A percentile compares a stretch with the other conserved stretches of the same genome.
phyloP scores from a whole-genome alignment of 2,329 filamentous ascomycete genomes.

The Fusarium circinatum region DNA sequence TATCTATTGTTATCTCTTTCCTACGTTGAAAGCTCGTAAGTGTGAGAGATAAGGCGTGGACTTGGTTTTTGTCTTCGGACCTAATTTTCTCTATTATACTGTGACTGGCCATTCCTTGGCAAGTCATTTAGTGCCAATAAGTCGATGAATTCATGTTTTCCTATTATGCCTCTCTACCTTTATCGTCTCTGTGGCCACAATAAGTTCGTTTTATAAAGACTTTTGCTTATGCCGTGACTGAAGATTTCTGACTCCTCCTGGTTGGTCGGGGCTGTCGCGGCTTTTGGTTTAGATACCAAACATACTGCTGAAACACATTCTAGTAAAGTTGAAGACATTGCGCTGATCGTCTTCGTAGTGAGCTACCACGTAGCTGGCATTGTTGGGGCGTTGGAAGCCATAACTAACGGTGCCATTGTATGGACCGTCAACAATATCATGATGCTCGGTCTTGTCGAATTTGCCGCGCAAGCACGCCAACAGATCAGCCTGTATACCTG shows the following conservation, averaged over 20 bases:
- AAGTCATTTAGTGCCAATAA: no score
- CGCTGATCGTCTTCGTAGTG: neutral
- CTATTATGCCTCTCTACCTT: no score
- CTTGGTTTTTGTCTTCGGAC: neutral
- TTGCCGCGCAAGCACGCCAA: neutral
- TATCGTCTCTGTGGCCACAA: fast-evolving
- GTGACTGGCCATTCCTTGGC: no score
- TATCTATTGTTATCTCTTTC: no score
- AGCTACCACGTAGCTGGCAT: neutral
- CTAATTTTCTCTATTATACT: no score
- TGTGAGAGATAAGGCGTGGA: neutral
- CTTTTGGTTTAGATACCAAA: neutral
- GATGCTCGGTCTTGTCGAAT: neutral
- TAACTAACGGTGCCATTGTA: neutral
- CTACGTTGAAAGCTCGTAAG: no score
- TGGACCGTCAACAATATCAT: neutral
- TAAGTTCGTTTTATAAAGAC: no score
- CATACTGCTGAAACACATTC: constrained; percentile 7
- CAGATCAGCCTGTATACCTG: neutral
- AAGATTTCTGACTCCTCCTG: neutral
- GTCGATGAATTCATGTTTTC: fast-evolving
- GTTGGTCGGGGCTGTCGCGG: no score
- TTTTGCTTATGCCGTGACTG: neutral
- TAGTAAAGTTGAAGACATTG: neutral
- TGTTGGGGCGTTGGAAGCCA: neutral